phyloP scores from a whole-genome alignment of 768 basidiomycete genomes.

The Galerina marginata region DNA sequence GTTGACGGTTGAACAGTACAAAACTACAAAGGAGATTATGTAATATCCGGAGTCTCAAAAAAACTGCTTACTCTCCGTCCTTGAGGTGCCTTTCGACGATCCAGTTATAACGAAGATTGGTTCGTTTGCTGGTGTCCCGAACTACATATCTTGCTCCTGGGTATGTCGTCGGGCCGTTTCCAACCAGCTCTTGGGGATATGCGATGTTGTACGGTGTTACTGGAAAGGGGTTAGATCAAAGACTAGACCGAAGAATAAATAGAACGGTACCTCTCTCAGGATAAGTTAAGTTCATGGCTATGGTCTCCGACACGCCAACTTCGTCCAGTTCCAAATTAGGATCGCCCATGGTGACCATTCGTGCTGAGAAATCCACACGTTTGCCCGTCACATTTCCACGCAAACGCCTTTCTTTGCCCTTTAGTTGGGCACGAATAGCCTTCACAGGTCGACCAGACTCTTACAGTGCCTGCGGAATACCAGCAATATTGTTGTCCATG shows the following conservation, averaged over 20 bases:
- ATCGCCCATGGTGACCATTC: slow-evolving; percentile 99
- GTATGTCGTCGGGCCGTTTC: slow-evolving; percentile 91
- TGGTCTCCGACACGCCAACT: slow-evolving; percentile 93
- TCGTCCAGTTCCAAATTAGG: slow-evolving; percentile 96
- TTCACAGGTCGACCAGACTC: slow-evolving; percentile 98
- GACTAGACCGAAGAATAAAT: not conserved
- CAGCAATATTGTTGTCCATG: slow-evolving; percentile 99
- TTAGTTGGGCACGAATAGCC: slow-evolving; percentile 95
- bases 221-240: slow-evolving; percentile 32
- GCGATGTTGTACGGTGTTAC: slow-evolving; percentile 98
- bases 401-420: slow-evolving; percentile 98
- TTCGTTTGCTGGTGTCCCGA: slow-evolving; percentile 95
- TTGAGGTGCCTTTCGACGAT: slow-evolving; percentile 97
- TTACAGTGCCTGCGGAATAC: slow-evolving; percentile 95
- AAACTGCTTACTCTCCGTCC: slow-evolving; percentile 89
- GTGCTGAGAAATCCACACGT: slow-evolving; percentile 98
- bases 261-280: slow-evolving; percentile 82
- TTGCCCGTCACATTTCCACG: slow-evolving; percentile 99
- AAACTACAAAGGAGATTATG: slow-evolving; percentile 53
- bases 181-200: slow-evolving; percentile 91
- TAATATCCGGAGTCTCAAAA: slow-evolving; percentile 5
- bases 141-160: slow-evolving; percentile 97
- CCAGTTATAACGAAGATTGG: slow-evolving; percentile 98
- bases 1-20: slow-evolving; percentile 97
- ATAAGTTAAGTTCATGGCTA: slow-evolving; percentile 97